A percentile compares a stretch with the other conserved stretches of the same genome.
Conservation (phyloP, 2,329 filamentous ascomycete genomes). For the Neopestalotiopsis clavispora region DNA sequence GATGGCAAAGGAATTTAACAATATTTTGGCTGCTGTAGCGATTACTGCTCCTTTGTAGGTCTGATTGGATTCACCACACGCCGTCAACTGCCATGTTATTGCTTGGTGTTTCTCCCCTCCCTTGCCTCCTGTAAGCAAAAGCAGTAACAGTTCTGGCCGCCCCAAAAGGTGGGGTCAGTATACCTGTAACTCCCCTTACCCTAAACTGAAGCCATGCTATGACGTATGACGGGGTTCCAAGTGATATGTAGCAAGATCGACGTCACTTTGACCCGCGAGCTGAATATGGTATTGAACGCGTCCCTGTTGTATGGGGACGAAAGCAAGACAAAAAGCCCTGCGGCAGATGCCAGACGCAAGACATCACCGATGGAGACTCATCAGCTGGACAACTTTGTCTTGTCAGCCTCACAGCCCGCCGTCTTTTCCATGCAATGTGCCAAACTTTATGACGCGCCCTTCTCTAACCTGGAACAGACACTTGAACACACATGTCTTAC, state of each 20-base stretch:
- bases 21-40: no score
- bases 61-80: no score
- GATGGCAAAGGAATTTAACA: no score
- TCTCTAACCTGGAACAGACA: no score
- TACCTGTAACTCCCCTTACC: background rate
- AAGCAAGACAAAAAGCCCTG: background rate
- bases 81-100: no score
- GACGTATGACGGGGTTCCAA: constrained; percentile 15
- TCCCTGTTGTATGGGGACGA: background rate
- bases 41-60: no score
- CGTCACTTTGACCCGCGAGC: background rate
- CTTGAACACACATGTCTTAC: no score
- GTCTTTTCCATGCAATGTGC: background rate
- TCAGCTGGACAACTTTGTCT: background rate
- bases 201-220: background rate
- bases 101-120: no score
- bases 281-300: background rate
- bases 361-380: background rate
- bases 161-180: background rate
- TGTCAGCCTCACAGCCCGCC: background rate
- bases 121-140: background rate
- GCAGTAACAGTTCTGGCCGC: background rate
- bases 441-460: no score
- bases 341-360: background rate
- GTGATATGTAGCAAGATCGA: background rate